phyloP scores from a whole-genome alignment of 1,139 yeast genomes.

The Lodderomyces elongisporus region DNA sequence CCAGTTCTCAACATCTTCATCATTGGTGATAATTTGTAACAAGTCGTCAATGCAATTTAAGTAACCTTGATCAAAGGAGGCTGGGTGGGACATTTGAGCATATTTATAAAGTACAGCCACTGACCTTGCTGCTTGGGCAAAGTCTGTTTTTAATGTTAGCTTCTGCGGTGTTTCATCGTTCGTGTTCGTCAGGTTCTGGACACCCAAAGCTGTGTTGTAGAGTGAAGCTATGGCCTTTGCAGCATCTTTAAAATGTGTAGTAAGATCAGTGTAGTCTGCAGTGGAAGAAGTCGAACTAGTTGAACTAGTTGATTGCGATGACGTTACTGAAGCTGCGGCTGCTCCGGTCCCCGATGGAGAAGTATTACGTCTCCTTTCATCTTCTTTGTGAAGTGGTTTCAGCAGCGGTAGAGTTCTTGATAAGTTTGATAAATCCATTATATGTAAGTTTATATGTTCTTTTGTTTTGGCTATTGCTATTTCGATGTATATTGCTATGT shows the following conservation, averaged over 20 bases:
- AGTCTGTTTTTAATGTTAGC: slow-evolving; percentile 37
- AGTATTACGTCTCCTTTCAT: neutral
- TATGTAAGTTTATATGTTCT: too few relatives aligned
- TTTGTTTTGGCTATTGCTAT: too few relatives aligned
- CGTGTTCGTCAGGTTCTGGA: slow-evolving; percentile 13
- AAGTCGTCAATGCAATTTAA: slow-evolving; percentile 54
- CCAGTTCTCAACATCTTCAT: slow-evolving; percentile 52
- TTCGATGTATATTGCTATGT: too few relatives aligned
- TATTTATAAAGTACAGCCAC: slow-evolving; percentile 58
- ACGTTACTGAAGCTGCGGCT: too few relatives aligned
- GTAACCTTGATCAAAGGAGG: slow-evolving; percentile 50
- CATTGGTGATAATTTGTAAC: slow-evolving; percentile 39
- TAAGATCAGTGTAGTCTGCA: slow-evolving; percentile 36
- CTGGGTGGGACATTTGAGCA: slow-evolving; percentile 40
- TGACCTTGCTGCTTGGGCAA: slow-evolving; percentile 60
- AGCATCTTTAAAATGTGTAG: slow-evolving; percentile 40
- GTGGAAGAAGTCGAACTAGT: neutral
- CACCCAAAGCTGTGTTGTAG: slow-evolving; percentile 26
- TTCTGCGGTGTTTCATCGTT: slow-evolving; percentile 34
- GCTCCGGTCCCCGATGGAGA: neutral
- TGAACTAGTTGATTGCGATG: slow-evolving; percentile 1
- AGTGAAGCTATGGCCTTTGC: slow-evolving; percentile 42
- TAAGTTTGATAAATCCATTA: slow-evolving; percentile 11
- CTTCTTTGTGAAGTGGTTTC: slow-evolving; percentile 7
- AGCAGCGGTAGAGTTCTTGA: slow-evolving; percentile 9